Base-by-base conservation (phyloP, 2,329 filamentous ascomycete species). In the Cladobotryum mycophilum region DNA sequence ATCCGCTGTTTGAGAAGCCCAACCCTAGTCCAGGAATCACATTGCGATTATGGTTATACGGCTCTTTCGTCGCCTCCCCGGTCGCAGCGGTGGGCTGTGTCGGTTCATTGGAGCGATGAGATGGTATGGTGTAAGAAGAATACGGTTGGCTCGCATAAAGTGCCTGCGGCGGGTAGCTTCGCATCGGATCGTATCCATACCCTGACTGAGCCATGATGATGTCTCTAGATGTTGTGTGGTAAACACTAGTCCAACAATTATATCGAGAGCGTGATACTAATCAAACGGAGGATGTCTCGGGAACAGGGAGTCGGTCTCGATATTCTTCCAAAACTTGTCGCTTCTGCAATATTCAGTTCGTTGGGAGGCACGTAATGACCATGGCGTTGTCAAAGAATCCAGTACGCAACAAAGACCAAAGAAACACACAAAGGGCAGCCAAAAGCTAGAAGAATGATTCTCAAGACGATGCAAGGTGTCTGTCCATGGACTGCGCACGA, bases 1-100 rank as follows among this genome's bases (percentile, higher is more conserved):
- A 25, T n/a, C 40, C 45, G 38, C 41, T 53, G 18, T 55, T 49
- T 25, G 63, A 52, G 47, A 60, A 59, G 13, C 62, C 58, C 47
- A 69, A 49, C 4, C 65, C 63, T 12, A 70, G 50, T 17, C 68
- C 68, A 3, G 68, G 68, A 41, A 70, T 70, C 25, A 61, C 45
- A 42, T 57, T 63, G 41, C 60, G 61, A 41, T 62, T 63, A 40
- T 60, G 59, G 6, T 61, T 56, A 33, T 54, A 66, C 2, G 58
- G 51, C 42, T 58, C 54, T 22, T 51, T 36, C 9, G 48, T 48
- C 9, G 43, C 54, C 35, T 50, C 51, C 45, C 55, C 50, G 3
- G 48, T 4, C 4, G 48, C 25, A 15, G 53, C 53, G n/a, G 37
- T 53, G n/a, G 37, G 17, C 30, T 51, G 40, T 40, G 49, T 30